Evolutionary conservation across 129 eudicot genomes (phyloP), one percentile per base, ranked within the genome.

Genomic region (Helichrysum umbraculigerum): DNA sequence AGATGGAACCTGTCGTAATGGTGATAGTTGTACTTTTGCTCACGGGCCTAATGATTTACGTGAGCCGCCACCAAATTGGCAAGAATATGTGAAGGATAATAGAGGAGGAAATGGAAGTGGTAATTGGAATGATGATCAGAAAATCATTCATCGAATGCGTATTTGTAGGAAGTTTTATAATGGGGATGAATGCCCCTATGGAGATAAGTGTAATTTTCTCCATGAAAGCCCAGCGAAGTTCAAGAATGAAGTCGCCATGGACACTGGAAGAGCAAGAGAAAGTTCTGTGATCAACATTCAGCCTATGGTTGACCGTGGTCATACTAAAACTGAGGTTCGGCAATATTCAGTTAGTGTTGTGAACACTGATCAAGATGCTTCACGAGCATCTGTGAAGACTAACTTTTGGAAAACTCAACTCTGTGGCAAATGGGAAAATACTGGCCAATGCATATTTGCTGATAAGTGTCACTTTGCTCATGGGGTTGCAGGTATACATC

Each of bases 31-130:
- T 67, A 79, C 85, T 4, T 95, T 86, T 29, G 99, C 99, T 14
- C 99, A 95, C 34, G 99, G 99, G 5, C n/a, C 51, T 2, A 81
- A 87, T 6, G 99, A 95, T 73, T 57, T 91, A 69, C 89, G 92
- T 10, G 86, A 89, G 42, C 96, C 96, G 4, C 99, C 97, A 0
- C 94, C 90, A 5, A 91, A 94, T 67, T 94, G 99, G 99, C 91
- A 86, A 61, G 96, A 91, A 0, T 71, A 84, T 22, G 81, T 91
- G 11, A 90, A 79, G 76, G 91, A 91, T 62, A 77, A 72, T n/a
- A 84, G 81, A 21, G 16, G 33, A 11, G 86, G 80, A 14, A 82
- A 69, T 69, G 58, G 84, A 5, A 16, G 37, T 78, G 63, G 70
- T 20, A 83, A 79, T 71, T 88, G 87, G 87, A 80, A 80, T 15